phyloP scores from a whole-genome alignment of 2,329 filamentous ascomycete species.

The Sclerotinia glacialis region DNA sequence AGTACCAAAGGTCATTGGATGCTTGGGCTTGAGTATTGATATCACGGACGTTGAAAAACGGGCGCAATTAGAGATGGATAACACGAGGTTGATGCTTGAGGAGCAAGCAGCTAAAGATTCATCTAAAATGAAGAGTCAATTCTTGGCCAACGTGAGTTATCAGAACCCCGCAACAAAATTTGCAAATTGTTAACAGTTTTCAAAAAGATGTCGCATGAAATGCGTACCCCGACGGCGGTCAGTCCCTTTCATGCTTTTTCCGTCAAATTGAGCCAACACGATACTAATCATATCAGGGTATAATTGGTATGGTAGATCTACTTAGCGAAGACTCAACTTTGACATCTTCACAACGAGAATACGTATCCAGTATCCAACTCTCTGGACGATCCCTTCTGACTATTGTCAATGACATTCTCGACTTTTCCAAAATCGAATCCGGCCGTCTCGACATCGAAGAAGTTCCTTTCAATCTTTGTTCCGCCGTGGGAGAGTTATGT shows the following conservation, averaged over 20 bases:
- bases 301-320: constrained; percentile 35
- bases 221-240: constrained; percentile 35
- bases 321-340: constrained; percentile 31
- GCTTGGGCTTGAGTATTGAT: constrained; percentile 33
- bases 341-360: constrained; percentile 30
- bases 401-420: constrained; percentile 71
- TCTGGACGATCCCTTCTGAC: constrained; percentile 32
- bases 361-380: constrained; percentile 31
- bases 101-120: constrained; percentile 35
- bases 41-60: constrained; percentile 33
- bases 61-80: constrained; percentile 30
- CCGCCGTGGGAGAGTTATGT: constrained; percentile 45
- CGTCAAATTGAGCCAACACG: not conserved
- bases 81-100: constrained; percentile 28
- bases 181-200: not conserved
- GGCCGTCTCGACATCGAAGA: constrained; percentile 69
- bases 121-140: constrained; percentile 33
- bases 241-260: not conserved
- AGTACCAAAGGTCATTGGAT: constrained; percentile 29
- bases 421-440: constrained; percentile 72
- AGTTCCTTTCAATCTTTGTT: constrained; percentile 59
- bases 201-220: constrained; percentile 33
- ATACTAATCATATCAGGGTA: constrained; percentile 26
- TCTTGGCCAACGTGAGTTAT: constrained; percentile 32
- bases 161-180: not conserved